Evolutionary conservation across 2,329 filamentous ascomycete species (phyloP).

Genomic region (Diatrype stigma): DNA sequence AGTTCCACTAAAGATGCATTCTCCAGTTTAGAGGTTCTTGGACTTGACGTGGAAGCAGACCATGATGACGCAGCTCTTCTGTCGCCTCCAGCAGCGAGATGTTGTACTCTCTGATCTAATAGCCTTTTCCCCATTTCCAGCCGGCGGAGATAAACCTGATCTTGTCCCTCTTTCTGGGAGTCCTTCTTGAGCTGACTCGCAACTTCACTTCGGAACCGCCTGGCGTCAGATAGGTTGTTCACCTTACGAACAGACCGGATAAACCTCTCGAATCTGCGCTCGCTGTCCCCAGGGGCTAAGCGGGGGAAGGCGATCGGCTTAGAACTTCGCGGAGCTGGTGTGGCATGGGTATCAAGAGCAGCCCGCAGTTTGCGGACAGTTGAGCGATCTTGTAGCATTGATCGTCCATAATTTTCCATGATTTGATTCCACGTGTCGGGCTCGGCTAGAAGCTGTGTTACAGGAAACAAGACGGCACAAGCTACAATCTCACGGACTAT

Average conservation of each 20-base stretch:
- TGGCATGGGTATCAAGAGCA: conserved; percentile 89
- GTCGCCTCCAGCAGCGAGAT: conserved; percentile 67
- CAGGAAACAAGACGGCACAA: conserved; percentile 81
- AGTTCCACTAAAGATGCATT: conserved; percentile 77
- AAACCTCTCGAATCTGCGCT: conserved; percentile 91
- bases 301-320: conserved; percentile 71
- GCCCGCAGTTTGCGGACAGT: conserved; percentile 89
- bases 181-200: conserved; percentile 88
- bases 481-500: conserved; percentile 87
- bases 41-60: conserved; percentile 24
- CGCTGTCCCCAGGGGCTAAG: conserved; percentile 75
- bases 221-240: conserved; percentile 87
- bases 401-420: conserved; percentile 83
- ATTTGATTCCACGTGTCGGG: conserved; percentile 97
- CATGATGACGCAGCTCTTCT: conserved; percentile 31
- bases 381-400: conserved; percentile 89
- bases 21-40: conserved; percentile 60
- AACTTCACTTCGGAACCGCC: conserved; percentile 87
- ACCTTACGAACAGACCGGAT: conserved; percentile 84
- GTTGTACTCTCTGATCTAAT: conserved; percentile 82
- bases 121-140: conserved; percentile 89
- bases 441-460: conserved; percentile 76
- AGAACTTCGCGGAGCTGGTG: conserved; percentile 64
- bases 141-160: conserved; percentile 80
- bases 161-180: conserved; percentile 70